phyloP scores from a whole-genome alignment of 345 rosid species.

The Ceriops decandra region DNA sequence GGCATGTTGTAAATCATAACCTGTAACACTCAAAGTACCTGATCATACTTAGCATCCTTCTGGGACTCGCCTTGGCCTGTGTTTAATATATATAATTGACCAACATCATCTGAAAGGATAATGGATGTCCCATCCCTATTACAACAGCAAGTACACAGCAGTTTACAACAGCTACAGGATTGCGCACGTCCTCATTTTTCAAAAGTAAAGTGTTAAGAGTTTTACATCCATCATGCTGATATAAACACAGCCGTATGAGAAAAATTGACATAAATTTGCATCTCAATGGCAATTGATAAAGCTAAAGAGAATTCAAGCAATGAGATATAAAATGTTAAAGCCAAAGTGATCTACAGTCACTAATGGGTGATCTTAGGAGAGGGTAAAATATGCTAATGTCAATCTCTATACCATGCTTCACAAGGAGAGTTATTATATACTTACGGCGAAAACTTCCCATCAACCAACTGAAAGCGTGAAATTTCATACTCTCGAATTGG shows the following conservation, averaged over 20 bases:
- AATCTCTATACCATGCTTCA: too few species aligned
- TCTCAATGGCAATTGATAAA: background rate
- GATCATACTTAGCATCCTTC: constrained; percentile 90
- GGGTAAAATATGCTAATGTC: too few species aligned
- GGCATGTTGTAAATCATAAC: background rate
- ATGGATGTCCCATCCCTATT: constrained; percentile 93
- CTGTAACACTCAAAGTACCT: constrained; percentile 42
- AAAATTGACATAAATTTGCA: background rate
- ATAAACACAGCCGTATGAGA: background rate
- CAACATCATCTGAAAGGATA: constrained; percentile 98
- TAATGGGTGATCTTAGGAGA: too few species aligned
- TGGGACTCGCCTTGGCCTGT: constrained; percentile 99
- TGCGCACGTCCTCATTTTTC: background rate
- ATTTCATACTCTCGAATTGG: constrained; percentile 87
- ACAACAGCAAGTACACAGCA: constrained; percentile 11
- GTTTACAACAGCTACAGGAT: constrained; percentile 1
- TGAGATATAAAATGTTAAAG: too few species aligned
- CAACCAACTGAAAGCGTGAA: constrained; percentile 92
- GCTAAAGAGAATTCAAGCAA: background rate
- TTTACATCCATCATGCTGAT: background rate
- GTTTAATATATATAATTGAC: constrained; percentile 78
- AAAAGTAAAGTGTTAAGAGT: background rate
- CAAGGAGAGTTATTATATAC: constrained; percentile 22
- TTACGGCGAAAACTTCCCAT: constrained; percentile 99
- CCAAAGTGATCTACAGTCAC: too few species aligned